phyloP scores from a whole-genome alignment of 106 monocot genomes.

The Dendrobium chrysotoxum region DNA sequence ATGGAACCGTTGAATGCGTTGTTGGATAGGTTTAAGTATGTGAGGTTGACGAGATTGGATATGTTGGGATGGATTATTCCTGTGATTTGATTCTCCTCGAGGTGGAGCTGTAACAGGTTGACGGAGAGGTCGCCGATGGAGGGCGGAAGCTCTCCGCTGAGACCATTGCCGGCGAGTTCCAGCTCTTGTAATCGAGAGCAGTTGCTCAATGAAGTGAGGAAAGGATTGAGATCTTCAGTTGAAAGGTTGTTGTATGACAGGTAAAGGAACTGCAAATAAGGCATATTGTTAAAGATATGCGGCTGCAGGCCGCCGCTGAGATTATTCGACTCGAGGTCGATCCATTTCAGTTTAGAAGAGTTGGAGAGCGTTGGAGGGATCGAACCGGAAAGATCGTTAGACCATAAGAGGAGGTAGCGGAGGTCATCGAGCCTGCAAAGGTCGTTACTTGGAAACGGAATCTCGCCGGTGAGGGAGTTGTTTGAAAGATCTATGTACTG shows the following conservation, averaged over 20 bases:
- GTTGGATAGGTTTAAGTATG: constrained; percentile 67
- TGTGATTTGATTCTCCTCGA: constrained; percentile 55
- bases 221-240: constrained; percentile 30
- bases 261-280: constrained; percentile 35
- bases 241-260: constrained; percentile 62
- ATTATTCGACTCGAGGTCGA: constrained; percentile 51
- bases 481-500: constrained; percentile 65
- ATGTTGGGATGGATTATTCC: constrained; percentile 67
- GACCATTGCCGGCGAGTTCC: constrained; percentile 53
- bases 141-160: constrained; percentile 41
- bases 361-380: constrained; percentile 53
- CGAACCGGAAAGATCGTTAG: constrained; percentile 42
- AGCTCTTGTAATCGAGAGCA: constrained; percentile 56
- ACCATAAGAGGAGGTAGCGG: constrained; percentile 52
- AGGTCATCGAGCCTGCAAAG: constrained; percentile 32
- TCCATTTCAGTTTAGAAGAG: constrained; percentile 46
- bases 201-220: constrained; percentile 51
- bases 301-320: constrained; percentile 52
- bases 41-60: constrained; percentile 71
- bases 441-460: constrained; percentile 13
- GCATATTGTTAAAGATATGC: constrained; percentile 36
- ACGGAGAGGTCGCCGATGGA: constrained; percentile 39
- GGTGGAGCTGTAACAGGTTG: constrained; percentile 51
- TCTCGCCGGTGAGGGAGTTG: constrained; percentile 64
- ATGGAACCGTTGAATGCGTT: constrained; percentile 73